These are phyloP conservation scores for Gracilaria domingensis DNA, from an alignment of 23 red algal species.

Conservation along the genomic window DNA sequence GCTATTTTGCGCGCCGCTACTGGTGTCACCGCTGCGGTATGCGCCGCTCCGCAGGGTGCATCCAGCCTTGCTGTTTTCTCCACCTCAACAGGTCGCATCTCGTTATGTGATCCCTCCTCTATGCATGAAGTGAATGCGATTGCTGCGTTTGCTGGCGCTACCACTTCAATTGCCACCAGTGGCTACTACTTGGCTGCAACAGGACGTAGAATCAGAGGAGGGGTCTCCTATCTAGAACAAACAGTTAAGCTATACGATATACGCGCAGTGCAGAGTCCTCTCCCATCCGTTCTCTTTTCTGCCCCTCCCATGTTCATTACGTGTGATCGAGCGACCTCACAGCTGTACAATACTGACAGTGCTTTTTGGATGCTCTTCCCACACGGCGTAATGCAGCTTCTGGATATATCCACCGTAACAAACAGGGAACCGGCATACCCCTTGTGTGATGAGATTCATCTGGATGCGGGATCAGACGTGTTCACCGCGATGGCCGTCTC, in stretches of 20 bases:
- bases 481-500: conserved; percentile 59
- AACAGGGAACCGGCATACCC: conserved; percentile 42
- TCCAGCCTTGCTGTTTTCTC: conserved; percentile 65
- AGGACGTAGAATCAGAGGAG: conserved; percentile 56
- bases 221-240: conserved; percentile 68
- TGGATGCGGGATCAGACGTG: conserved; percentile 64
- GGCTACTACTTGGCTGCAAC: conserved; percentile 72
- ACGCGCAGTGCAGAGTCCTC: conserved; percentile 41
- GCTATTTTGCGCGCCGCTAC: conserved; percentile 65
- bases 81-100: conserved; percentile 75
- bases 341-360: conserved; percentile 33
- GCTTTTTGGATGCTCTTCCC: conserved; percentile 66
- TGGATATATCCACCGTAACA: conserved; percentile 62
- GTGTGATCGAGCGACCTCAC: conserved; percentile 47
- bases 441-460: conserved; percentile 59
- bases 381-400: conserved; percentile 52
- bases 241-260: conserved; percentile 71
- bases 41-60: conserved; percentile 33
- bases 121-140: conserved; percentile 77
- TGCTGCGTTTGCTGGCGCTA: conserved; percentile 69
- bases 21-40: conserved; percentile 51
- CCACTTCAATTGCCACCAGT: conserved; percentile 50
- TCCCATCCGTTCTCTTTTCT: conserved; percentile 55
- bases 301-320: conserved; percentile 50
- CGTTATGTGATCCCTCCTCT: conserved; percentile 66